Evolutionary conservation across 176 grass and related monocot genomes (phyloP).

Genomic region (Phoenix dactylifera): DNA sequence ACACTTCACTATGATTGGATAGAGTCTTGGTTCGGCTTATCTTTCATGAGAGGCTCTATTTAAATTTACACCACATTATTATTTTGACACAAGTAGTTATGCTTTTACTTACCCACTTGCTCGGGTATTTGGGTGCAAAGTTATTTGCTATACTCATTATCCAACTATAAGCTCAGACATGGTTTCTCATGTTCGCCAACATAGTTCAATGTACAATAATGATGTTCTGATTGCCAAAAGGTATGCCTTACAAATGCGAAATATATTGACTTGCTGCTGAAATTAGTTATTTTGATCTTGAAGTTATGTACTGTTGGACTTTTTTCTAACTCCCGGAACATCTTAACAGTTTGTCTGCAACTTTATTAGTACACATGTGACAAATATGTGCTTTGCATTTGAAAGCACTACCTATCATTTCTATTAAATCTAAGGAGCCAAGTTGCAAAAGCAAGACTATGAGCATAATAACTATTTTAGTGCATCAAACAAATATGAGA

Average conservation of each 20-base stretch:
- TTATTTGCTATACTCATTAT: conserved; percentile 89
- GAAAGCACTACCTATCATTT: too few relatives aligned
- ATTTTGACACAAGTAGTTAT: conserved; percentile 92
- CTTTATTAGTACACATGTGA: too few relatives aligned
- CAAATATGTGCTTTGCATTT: too few relatives aligned
- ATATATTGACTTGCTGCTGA: too few relatives aligned
- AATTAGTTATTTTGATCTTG: too few relatives aligned
- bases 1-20: conserved; percentile 91
- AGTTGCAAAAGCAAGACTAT: too few relatives aligned
- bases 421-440: too few relatives aligned
- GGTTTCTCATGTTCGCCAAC: conserved; percentile 66
- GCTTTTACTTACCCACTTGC: conserved; percentile 94
- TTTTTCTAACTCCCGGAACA: too few relatives aligned
- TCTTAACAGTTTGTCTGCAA: too few relatives aligned
- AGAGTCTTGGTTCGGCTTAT: conserved; percentile 85
- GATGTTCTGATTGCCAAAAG: conserved; percentile 61
- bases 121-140: conserved; percentile 73
- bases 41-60: conserved; percentile 83
- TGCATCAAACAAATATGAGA: too few relatives aligned
- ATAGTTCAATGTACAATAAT: conserved; percentile 85
- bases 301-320: too few relatives aligned
- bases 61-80: conserved; percentile 62
- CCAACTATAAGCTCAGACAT: conserved; percentile 97
- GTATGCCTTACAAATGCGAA: conserved; percentile 18
- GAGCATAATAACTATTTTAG: too few relatives aligned